Evolutionary conservation across 306 rosid species (phyloP), one percentile per base, ranked within the genome.

Genomic region (Quercus mongolica): DNA sequence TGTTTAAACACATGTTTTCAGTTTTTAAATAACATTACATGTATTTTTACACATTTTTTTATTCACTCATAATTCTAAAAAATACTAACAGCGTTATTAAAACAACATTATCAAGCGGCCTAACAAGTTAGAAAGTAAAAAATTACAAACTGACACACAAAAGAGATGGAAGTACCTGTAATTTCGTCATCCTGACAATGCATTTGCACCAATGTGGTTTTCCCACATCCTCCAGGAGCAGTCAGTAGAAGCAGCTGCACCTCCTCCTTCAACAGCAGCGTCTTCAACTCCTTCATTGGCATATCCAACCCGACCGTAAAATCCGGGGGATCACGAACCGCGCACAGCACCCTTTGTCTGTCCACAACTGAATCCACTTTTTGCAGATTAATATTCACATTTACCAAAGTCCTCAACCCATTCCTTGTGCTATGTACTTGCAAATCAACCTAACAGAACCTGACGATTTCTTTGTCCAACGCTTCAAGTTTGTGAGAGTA

Each of bases 161-260:
- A n/a, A 7, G 65, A 58, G 4, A 20, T 3, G 58, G 11, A 5
- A 69, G 1, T 84, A 89, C 92, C 91, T 74, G 46, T 74, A 46
- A 85, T 69, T 21, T 91, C 51, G 8, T 78, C 31, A 71, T 88
- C 88, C 56, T 78, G 73, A 51, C 88, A 88, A 6, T 88, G 76
- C 83, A 65, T 71, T 4, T 55, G 67, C 7, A 86, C 94, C 75
- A 90, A 38, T 3, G 94, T 88, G 21, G 91, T 83, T 80, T 90
- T 90, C 23, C 92, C 92, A 3, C 76, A 81, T 31, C 94, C 94
- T 0, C 86, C 87, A 8, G 83, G 73, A 54, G 85, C 92, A 30
- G 91, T 87, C 61, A 91, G 38, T 38, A 73, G 59, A 1, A 83
- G 5, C 19, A 71, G 11, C 15, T 84, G 76, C 18, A 21, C 26